Base-by-base conservation (phyloP, 306 rosid species). In the Pyrus betulifolia region DNA sequence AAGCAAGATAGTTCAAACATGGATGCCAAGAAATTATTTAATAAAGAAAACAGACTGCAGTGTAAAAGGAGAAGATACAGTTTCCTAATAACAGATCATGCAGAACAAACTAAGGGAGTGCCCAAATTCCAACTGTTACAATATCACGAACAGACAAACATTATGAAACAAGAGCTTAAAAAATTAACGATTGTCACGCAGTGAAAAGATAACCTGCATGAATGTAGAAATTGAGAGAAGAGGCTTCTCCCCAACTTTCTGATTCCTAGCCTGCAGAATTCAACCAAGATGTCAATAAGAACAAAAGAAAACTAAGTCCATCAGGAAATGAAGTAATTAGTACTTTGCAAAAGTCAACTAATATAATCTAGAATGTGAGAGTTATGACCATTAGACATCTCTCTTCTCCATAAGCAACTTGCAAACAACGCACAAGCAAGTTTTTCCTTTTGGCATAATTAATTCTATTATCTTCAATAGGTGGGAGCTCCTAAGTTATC, bases 241-340 rank as follows among this genome's bases (percentile, higher is more conserved):
- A 82, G 99, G 92, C 78, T 91, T 96, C 90, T 96, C 99, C 86
- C 99, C 99, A 64, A 96, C 99, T 78, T 93, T 96, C 84, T 93
- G 91, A 72, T 91, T 49, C 88, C 97, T 90, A 86, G 99, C 91
- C 99, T 96, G 97, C 90, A 87, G 62, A 89, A 69, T 51, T 46
- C 58, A 87, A 83, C 54, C 78, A 83, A 52, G 78, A 79, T 45
- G 73, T 38, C 79, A 64, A 10, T 40, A 63, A 67, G 74, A 76
- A 67, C 64, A 42, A 83, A 67, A 76, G 75, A 45, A 31, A 22
- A 35, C n/a, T 62, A 66, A 42, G 44, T 60, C 13, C 49, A n/a
- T 49, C 76, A 54, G 31, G 13, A 69, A 67, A 51, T 45, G 21
- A 18, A 71, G 66, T 30, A 21, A 60, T 33, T 21, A 28, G 21